Percentiles rank a stretch among this genome's conserved stretches.
Evolutionary conservation across 345 rosid species (phyloP).

Genomic region (Camelina neglecta): DNA sequence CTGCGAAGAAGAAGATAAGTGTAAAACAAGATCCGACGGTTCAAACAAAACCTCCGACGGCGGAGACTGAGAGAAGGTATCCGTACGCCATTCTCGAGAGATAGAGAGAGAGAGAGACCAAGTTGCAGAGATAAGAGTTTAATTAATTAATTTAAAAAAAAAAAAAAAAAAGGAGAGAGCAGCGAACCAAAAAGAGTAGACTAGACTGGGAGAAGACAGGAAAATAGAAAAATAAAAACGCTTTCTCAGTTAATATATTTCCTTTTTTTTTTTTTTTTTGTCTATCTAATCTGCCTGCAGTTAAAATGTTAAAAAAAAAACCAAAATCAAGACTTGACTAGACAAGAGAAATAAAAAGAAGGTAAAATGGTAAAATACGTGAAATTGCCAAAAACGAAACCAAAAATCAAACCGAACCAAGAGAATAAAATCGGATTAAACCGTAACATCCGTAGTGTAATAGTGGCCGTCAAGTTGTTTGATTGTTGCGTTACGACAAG

Average conservation of each 20-base stretch:
- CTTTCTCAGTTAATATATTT: background rate
- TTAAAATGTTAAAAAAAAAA: conserved; percentile 21
- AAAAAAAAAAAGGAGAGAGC: background rate
- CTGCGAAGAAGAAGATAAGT: background rate
- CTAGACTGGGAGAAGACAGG: background rate
- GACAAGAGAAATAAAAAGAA: background rate
- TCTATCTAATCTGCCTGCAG: background rate
- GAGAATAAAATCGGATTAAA: background rate
- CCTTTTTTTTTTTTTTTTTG: background rate
- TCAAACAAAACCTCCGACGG: background rate
- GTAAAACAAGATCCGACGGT: conserved; percentile 6
- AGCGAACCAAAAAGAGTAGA: conserved; percentile 1
- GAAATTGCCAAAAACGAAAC: background rate
- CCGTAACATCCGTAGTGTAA: background rate
- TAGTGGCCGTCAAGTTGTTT: conserved; percentile 35
- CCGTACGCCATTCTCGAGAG: conserved; percentile 30
- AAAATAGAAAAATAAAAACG: background rate
- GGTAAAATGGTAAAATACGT: background rate
- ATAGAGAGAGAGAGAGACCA: background rate
- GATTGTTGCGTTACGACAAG: conserved; percentile 27
- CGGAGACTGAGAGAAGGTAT: conserved; percentile 28
- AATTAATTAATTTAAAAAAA: background rate
- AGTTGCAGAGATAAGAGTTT: conserved; percentile 32
- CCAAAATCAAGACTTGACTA: background rate
- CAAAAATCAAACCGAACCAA: conserved; percentile 10